phyloP scores from a whole-genome alignment of 768 basidiomycete species.

The Gyrodon lividus region DNA sequence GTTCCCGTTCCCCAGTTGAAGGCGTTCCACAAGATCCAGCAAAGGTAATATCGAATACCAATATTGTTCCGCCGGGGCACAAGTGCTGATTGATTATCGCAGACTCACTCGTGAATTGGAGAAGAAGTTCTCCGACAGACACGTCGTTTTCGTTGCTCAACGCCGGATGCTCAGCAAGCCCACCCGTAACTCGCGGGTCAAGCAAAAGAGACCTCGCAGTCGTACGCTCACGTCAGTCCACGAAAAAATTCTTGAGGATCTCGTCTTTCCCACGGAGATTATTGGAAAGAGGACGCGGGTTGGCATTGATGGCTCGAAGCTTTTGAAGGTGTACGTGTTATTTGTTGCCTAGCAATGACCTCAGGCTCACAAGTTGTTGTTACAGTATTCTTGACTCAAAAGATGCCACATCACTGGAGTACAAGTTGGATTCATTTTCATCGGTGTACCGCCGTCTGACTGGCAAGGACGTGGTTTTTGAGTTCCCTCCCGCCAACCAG shows the following conservation, averaged over 20 bases:
- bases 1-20: slow-evolving; percentile 97
- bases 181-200: slow-evolving; percentile 86
- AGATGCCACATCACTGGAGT: slow-evolving; percentile 96
- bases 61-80: background rate
- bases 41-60: slow-evolving; percentile 58
- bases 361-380: slow-evolving; percentile 17
- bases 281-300: slow-evolving; percentile 98
- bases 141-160: slow-evolving; percentile 98
- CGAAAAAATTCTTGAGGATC: slow-evolving; percentile 98
- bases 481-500: slow-evolving; percentile 79
- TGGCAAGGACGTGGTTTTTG: slow-evolving; percentile 95
- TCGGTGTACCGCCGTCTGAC: slow-evolving; percentile 94
- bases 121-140: slow-evolving; percentile 99
- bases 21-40: slow-evolving; percentile 98
- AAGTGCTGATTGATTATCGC: slow-evolving; percentile 6
- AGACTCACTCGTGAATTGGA: slow-evolving; percentile 98
- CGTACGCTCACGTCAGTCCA: slow-evolving; percentile 97
- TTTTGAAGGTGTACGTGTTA: slow-evolving; percentile 90
- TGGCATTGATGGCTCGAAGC: slow-evolving; percentile 88
- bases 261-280: slow-evolving; percentile 98
- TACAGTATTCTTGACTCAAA: slow-evolving; percentile 93
- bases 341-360: slow-evolving; percentile 5
- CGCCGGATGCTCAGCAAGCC: slow-evolving; percentile 98
- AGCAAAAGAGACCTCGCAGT: slow-evolving; percentile 95
- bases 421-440: slow-evolving; percentile 99